Conservation (phyloP, 108 stramenopile genomes). For the Skeletonema grethae region DNA sequence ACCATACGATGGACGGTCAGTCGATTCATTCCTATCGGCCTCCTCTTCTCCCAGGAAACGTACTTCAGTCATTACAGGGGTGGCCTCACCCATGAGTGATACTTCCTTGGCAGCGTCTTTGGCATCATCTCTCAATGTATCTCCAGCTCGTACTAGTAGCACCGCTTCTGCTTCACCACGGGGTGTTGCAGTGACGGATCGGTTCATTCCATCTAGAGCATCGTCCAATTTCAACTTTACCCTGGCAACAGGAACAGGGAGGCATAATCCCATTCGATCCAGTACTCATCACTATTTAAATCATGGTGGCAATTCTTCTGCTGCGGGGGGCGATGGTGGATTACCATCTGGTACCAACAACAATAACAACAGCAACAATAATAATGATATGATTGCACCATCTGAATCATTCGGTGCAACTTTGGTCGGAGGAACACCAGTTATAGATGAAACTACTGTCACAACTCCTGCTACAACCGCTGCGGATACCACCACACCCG, state of each 20-base stretch:
- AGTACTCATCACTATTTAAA: neutral
- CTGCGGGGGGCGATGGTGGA: neutral
- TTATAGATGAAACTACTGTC: conserved; percentile 13
- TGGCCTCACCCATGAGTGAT: conserved; percentile 4
- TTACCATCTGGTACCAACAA: neutral
- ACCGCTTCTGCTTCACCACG: neutral
- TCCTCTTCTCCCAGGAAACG: neutral
- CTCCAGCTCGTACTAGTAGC: too few species aligned
- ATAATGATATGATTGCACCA: conserved; percentile 4
- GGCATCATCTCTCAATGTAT: neutral
- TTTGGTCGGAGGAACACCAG: conserved; percentile 27
- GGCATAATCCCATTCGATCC: neutral
- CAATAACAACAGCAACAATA: neutral
- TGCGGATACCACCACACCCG: neutral
- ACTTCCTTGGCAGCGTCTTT: neutral
- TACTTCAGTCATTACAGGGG: neutral
- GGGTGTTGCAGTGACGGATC: conserved; percentile 45
- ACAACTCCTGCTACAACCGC: neutral
- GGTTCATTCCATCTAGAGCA: conserved; percentile 83
- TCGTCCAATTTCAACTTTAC: conserved; percentile 59
- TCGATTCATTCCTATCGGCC: neutral
- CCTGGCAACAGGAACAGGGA: conserved; percentile 11
- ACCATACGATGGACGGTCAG: neutral
- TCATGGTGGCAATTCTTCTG: neutral
- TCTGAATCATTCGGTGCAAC: conserved; percentile 40